Conservation (phyloP, 2,329 filamentous ascomycete genomes). For the Colletotrichum plurivorum region DNA sequence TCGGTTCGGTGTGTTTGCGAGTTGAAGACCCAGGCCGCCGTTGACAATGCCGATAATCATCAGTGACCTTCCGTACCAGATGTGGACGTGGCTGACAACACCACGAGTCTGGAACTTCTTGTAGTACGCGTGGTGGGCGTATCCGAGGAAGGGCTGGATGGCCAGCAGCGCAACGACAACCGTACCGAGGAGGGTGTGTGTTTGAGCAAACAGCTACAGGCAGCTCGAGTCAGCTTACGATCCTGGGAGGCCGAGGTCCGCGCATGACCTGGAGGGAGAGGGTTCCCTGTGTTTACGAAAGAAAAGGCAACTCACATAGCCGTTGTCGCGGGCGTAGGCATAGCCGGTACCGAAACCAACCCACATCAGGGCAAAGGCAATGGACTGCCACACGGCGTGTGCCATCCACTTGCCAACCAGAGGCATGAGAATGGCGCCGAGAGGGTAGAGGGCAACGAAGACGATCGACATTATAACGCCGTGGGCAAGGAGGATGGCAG, state of each 20-base stretch:
- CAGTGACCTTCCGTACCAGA: conserved; percentile 73
- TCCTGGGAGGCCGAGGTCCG: not conserved
- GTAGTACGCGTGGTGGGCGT: conserved; percentile 70
- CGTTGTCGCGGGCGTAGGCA: conserved; percentile 56
- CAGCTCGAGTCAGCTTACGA: conserved; percentile 36
- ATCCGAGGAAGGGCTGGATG: conserved; percentile 71
- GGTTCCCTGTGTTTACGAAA: conserved; percentile 8
- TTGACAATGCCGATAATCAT: conserved; percentile 74
- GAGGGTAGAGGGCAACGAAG: conserved; percentile 71
- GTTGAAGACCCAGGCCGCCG: conserved; percentile 72
- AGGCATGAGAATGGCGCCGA: conserved; percentile 73
- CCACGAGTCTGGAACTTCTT: conserved; percentile 62
- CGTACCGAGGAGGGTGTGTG: conserved; percentile 71
- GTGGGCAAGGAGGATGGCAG: conserved; percentile 59
- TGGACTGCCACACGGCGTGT: conserved; percentile 70
- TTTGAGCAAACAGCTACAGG: conserved; percentile 63
- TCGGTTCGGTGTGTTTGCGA: conserved; percentile 56
- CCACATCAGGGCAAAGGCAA: conserved; percentile 71
- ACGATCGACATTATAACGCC: conserved; percentile 74
- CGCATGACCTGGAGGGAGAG: not conserved
- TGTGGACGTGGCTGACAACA: conserved; percentile 68
- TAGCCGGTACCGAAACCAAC: conserved; percentile 72
- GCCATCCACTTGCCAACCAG: conserved; percentile 69
- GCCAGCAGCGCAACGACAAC: conserved; percentile 67
- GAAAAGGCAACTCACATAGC: conserved; percentile 55